Evolutionary conservation across 352 stramenopile genomes (phyloP).

Genomic region (Pythium scleroteichum): DNA sequence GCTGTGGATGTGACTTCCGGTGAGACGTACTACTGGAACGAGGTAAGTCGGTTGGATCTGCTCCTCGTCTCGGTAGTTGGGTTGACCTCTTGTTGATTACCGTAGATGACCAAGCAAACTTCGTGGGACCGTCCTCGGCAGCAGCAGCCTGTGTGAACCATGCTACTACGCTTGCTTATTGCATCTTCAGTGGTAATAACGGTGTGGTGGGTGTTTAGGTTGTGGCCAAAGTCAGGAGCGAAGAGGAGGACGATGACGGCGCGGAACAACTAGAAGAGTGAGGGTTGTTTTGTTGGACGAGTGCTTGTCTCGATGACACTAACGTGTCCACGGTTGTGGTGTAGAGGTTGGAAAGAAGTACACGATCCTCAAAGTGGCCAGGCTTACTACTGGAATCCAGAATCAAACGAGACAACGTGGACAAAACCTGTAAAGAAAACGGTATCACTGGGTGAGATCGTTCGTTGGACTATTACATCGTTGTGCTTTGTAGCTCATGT

Average conservation of each 20-base stretch:
- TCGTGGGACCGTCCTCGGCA: conserved; percentile 59
- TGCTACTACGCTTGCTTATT: background rate
- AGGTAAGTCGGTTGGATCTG: conserved; percentile 38
- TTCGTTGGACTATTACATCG: background rate
- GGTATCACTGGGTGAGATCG: conserved; percentile 51
- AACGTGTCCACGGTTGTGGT: background rate
- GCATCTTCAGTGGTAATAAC: background rate
- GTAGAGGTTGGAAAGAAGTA: conserved; percentile 68
- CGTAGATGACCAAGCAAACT: conserved; percentile 72
- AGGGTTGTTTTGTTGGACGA: background rate
- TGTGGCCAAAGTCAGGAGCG: background rate
- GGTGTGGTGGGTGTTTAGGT: background rate
- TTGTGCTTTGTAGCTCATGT: background rate
- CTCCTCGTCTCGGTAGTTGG: background rate
- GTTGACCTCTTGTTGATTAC: background rate
- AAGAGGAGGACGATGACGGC: conserved; percentile 4
- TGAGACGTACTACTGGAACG: conserved; percentile 81
- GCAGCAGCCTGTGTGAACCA: conserved; percentile 3
- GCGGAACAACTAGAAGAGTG: conserved; percentile 25
- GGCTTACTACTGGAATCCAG: conserved; percentile 75
- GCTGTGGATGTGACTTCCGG: conserved; percentile 47
- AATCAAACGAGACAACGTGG: conserved; percentile 80
- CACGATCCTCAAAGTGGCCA: conserved; percentile 50
- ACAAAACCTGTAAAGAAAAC: conserved; percentile 43
- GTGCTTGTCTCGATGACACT: background rate